phyloP scores from a whole-genome alignment of 108 stramenopile genomes.

The Parietichytrium sp. region DNA sequence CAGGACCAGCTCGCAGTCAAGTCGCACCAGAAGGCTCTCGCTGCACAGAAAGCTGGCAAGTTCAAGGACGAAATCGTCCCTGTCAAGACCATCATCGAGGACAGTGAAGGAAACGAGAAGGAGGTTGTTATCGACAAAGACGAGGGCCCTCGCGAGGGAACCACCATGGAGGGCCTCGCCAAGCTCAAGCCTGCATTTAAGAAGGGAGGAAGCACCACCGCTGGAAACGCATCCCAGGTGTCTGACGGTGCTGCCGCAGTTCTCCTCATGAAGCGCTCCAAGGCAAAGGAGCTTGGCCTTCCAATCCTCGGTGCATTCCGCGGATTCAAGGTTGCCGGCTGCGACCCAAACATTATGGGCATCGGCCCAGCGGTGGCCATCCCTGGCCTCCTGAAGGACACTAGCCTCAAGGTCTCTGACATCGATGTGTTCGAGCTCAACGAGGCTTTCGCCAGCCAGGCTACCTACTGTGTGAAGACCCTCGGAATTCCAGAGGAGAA shows the following conservation, averaged over 20 bases:
- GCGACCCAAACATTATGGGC: conserved; percentile 87
- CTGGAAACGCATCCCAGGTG: conserved; percentile 85
- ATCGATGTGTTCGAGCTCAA: conserved; percentile 94
- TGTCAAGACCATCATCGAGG: conserved; percentile 52
- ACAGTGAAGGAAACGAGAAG: neutral
- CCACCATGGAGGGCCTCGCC: conserved; percentile 71
- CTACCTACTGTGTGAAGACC: conserved; percentile 69
- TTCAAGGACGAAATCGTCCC: conserved; percentile 85
- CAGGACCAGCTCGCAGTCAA: conserved; percentile 80
- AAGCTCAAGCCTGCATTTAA: conserved; percentile 80
- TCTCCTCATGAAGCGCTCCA: conserved; percentile 75
- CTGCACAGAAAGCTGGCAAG: conserved; percentile 71
- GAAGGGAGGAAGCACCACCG: conserved; percentile 79
- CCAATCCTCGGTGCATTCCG: conserved; percentile 74
- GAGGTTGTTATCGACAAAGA: conserved; percentile 66
- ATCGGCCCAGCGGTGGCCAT: conserved; percentile 84
- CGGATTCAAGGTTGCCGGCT: conserved; percentile 73
- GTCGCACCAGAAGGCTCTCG: conserved; percentile 79
- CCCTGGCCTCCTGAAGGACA: conserved; percentile 71
- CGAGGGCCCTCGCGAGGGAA: conserved; percentile 83
- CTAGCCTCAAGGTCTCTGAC: conserved; percentile 63
- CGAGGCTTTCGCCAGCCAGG: conserved; percentile 93
- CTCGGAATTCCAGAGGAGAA: conserved; percentile 66
- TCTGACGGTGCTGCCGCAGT: conserved; percentile 94
- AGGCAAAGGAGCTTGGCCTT: conserved; percentile 68